These are phyloP conservation scores for Aegilops tauschii DNA, from an alignment of 176 grass and related monocot genomes.

Conservation along the genomic window DNA sequence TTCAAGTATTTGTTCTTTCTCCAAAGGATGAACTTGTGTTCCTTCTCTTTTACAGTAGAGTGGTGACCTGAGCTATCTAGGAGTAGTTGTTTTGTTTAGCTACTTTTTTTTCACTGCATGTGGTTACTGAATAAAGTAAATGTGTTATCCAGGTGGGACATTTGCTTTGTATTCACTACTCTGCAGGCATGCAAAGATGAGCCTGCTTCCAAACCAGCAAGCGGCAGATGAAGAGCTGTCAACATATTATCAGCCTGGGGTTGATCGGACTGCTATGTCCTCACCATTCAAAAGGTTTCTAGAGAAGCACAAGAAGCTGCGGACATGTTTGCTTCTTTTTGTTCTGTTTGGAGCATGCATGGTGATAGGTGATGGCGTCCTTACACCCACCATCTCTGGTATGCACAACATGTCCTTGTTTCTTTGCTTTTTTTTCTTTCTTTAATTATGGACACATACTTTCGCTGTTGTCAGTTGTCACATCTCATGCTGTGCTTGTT, in stretches of 20 bases:
- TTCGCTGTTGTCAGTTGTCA: neutral
- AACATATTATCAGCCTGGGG: slow-evolving; percentile 56
- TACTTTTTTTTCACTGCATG: neutral
- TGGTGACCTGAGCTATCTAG: neutral
- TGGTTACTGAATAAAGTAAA: slow-evolving; percentile 16
- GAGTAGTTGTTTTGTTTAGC: neutral
- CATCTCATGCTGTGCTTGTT: slow-evolving; percentile 7
- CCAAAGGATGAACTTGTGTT: neutral
- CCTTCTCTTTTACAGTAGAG: neutral
- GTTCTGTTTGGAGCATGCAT: slow-evolving; percentile 67
- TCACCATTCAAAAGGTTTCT: slow-evolving; percentile 74
- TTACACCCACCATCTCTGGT: slow-evolving; percentile 67
- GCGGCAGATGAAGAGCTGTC: slow-evolving; percentile 70
- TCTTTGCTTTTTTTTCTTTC: neutral
- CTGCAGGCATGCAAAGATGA: slow-evolving; percentile 67
- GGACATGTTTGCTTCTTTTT: slow-evolving; percentile 67
- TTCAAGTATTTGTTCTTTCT: neutral
- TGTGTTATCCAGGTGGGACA: slow-evolving; percentile 41
- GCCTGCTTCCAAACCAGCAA: slow-evolving; percentile 76
- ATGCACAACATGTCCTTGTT: slow-evolving; percentile 11
- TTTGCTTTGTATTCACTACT: slow-evolving; percentile 79
- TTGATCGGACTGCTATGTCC: slow-evolving; percentile 8
- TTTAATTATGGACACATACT: neutral
- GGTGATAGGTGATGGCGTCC: slow-evolving; percentile 71
- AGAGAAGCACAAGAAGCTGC: slow-evolving; percentile 61